phyloP scores from a whole-genome alignment of 176 grass and related monocot genomes.

The Elymus sibiricus region DNA sequence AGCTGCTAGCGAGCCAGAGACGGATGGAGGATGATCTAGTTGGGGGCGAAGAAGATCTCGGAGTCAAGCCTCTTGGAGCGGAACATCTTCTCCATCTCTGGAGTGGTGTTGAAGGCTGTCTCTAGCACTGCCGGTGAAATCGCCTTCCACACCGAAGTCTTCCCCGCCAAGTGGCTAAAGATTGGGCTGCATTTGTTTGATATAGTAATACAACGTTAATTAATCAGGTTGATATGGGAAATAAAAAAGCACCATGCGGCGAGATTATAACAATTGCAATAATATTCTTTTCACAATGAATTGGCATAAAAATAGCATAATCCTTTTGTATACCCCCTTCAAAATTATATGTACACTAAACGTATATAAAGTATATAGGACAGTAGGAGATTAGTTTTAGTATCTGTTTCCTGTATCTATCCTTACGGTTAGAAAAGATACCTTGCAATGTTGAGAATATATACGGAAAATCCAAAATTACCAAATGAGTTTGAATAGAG shows the following conservation, averaged over 20 bases:
- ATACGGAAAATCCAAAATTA: not conserved
- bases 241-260: not conserved
- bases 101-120: slow-evolving; percentile 37
- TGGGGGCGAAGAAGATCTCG: slow-evolving; percentile 39
- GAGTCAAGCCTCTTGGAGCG: slow-evolving; percentile 49
- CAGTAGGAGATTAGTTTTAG: not conserved
- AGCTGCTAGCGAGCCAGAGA: not conserved
- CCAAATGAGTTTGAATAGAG: not conserved
- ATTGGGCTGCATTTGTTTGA: slow-evolving; percentile 38
- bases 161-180: slow-evolving; percentile 55
- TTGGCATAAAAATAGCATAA: no score
- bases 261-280: no score
- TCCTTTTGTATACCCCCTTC: no score
- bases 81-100: slow-evolving; percentile 51
- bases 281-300: no score
- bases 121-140: slow-evolving; percentile 42
- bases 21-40: not conserved
- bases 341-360: not conserved
- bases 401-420: no score
- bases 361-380: not conserved
- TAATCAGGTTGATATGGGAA: not conserved
- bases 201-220: not conserved
- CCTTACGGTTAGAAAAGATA: no score
- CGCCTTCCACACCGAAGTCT: slow-evolving; percentile 60
- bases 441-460: not conserved